Percentiles rank a stretch among this genome's conserved stretches.
These are phyloP conservation scores for Erysimum pusillum DNA, from an alignment of 441 rosid species.

Conservation along the genomic window DNA sequence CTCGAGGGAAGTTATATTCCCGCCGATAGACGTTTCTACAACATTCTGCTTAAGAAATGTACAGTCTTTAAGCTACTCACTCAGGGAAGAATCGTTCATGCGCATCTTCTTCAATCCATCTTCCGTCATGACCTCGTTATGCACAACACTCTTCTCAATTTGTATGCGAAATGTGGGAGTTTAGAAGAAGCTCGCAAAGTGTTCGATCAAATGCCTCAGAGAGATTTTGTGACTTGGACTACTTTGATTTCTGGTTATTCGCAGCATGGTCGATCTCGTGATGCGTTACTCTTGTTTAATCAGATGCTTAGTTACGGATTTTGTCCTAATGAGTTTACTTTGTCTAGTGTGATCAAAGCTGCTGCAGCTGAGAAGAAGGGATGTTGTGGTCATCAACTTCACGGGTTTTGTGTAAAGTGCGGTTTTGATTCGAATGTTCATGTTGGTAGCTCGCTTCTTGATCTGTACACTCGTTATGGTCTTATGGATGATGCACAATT, in stretches of 20 bases:
- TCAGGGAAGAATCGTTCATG: conserved; percentile 45
- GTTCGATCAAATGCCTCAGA: conserved; percentile 44
- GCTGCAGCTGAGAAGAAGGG: conserved; percentile 42
- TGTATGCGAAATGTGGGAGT: conserved; percentile 48
- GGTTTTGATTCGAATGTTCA: conserved; percentile 47
- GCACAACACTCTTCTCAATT: conserved; percentile 44
- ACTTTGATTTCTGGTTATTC: conserved; percentile 51
- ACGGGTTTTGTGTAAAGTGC: conserved; percentile 40
- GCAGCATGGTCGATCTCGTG: conserved; percentile 39
- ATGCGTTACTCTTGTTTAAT: conserved; percentile 43
- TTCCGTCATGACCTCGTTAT: conserved; percentile 33
- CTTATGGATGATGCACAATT: conserved; percentile 47
- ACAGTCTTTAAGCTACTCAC: conserved; percentile 27
- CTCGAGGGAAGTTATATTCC: conserved; percentile 8
- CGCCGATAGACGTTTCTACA: conserved; percentile 33
- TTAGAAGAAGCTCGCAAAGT: conserved; percentile 47
- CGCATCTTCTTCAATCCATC: conserved; percentile 26
- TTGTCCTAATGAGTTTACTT: conserved; percentile 46
- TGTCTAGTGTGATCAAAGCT: conserved; percentile 50
- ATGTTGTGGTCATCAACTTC: conserved; percentile 46
- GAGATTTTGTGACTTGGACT: conserved; percentile 52
- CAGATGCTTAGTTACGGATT: conserved; percentile 40
- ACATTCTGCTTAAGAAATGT: conserved; percentile 44
- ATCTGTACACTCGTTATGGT: conserved; percentile 45
- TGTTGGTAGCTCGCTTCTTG: conserved; percentile 51